Percentiles rank a stretch among this genome's conserved stretches.
phyloP scores from a whole-genome alignment of 1,139 yeast genomes.

The Citeromyces siamensis region DNA sequence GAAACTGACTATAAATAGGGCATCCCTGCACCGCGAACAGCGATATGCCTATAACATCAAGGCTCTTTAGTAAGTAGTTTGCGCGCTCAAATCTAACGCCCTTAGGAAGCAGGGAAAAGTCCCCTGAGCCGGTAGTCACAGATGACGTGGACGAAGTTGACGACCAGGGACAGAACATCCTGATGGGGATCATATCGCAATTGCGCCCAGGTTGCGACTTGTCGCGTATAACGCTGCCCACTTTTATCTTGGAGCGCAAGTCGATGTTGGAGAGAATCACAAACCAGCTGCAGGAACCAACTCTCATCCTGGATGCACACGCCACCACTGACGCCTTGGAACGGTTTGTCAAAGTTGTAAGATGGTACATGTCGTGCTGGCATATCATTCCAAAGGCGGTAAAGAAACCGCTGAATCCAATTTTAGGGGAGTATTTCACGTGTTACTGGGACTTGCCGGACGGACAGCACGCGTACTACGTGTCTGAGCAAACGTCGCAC shows the following conservation, averaged over 20 bases:
- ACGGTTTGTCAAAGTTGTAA: conserved; percentile 61
- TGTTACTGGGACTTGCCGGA: conserved; percentile 86
- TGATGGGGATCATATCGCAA: conserved; percentile 80
- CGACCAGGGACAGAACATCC: conserved; percentile 76
- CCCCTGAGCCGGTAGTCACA: neutral
- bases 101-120: neutral
- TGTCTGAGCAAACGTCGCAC: conserved; percentile 92
- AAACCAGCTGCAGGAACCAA: conserved; percentile 78
- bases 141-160: conserved; percentile 89
- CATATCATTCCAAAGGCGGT: conserved; percentile 98
- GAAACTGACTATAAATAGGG: too few species aligned
- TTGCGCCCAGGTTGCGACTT: conserved; percentile 88
- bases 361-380: conserved; percentile 94
- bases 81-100: neutral
- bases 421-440: conserved; percentile 79
- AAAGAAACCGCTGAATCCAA: conserved; percentile 92
- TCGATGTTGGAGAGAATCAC: conserved; percentile 95
- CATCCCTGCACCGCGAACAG: conserved; percentile 3
- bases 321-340: conserved; percentile 39
- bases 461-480: conserved; percentile 58
- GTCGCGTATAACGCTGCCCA: conserved; percentile 84
- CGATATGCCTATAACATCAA: conserved; percentile 2
- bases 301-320: conserved; percentile 60
- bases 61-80: neutral
- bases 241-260: conserved; percentile 87